A percentile compares a stretch with the other conserved stretches of the same genome.
Conservation (phyloP, 2,329 filamentous ascomycete genomes). For the Fusarium sambucinum region DNA sequence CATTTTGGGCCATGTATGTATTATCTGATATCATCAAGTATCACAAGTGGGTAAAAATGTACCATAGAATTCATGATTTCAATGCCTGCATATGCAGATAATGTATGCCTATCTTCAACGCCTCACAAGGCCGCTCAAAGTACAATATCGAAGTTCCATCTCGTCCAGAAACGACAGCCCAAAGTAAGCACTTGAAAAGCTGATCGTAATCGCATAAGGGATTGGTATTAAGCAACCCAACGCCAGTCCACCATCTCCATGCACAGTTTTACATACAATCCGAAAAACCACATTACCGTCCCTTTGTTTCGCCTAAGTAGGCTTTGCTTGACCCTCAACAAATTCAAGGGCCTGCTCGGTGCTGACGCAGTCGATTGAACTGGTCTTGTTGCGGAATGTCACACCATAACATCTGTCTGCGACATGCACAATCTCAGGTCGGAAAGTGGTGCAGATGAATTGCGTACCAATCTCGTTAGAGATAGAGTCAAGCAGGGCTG, state of each 20-base stretch:
- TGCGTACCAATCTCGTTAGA: conserved; percentile 76
- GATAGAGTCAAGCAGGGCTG: conserved; percentile 85
- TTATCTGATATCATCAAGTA: not conserved
- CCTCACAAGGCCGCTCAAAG: conserved; percentile 26
- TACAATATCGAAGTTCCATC: conserved; percentile 27
- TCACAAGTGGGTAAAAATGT: not conserved
- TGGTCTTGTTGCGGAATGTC: conserved; percentile 92
- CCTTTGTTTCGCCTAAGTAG: conserved; percentile 36
- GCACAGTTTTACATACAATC: conserved; percentile 41
- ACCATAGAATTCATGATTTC: conserved; percentile 4
- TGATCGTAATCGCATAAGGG: conserved; percentile 44
- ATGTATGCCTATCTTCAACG: conserved; percentile 26
- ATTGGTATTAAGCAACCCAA: conserved; percentile 46
- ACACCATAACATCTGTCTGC: conserved; percentile 99
- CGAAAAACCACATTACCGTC: conserved; percentile 16
- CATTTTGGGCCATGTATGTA: not conserved
- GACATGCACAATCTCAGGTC: conserved; percentile 94
- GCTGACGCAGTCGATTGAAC: conserved; percentile 89
- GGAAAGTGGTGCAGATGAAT: conserved; percentile 99
- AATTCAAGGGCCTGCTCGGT: conserved; percentile 91
- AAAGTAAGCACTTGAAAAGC: conserved; percentile 31
- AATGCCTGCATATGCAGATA: conserved; percentile 27
- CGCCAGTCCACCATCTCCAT: conserved; percentile 41
- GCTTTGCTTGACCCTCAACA: conserved; percentile 81
- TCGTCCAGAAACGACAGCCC: conserved; percentile 28